Conservation (phyloP, 2,329 filamentous ascomycete genomes). For the Diaporthe ilicicola region DNA sequence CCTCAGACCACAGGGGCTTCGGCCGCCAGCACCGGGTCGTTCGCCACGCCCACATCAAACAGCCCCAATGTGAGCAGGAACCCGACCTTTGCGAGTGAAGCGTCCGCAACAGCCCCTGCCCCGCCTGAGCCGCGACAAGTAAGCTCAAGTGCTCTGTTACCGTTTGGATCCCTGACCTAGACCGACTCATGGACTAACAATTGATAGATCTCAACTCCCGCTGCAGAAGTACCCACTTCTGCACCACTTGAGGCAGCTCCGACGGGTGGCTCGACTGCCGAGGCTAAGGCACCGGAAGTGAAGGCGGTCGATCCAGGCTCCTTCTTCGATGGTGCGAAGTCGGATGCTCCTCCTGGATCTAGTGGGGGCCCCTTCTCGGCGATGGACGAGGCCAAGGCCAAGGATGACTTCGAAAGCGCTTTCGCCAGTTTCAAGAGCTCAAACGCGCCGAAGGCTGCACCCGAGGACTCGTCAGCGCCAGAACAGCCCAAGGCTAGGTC, state of each 20-base stretch:
- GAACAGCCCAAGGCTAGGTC: conserved; percentile 56
- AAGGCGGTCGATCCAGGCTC: conserved; percentile 29
- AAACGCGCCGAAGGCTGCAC: conserved; percentile 52
- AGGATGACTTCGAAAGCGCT: conserved; percentile 85
- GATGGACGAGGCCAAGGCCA: conserved; percentile 67
- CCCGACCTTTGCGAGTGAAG: conserved; percentile 64
- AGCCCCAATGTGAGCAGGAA: conserved; percentile 70
- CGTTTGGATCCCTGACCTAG: conserved; percentile 71
- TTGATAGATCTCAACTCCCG: conserved; percentile 37
- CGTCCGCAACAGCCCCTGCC: conserved; percentile 65
- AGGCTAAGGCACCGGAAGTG: conserved; percentile 23
- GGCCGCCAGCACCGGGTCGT: conserved; percentile 59
- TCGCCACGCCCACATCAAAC: conserved; percentile 61
- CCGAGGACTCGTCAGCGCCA: conserved; percentile 50
- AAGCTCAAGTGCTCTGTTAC: conserved; percentile 74
- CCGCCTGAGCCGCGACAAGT: conserved; percentile 80
- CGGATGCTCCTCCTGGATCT: conserved; percentile 23
- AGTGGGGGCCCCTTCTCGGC: conserved; percentile 60
- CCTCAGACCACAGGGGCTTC: conserved; percentile 67
- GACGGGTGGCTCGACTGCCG: conserved; percentile 36
- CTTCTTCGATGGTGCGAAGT: conserved; percentile 27
- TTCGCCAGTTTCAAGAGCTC: conserved; percentile 77
- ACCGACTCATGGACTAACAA: conserved; percentile 51
- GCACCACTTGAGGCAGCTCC: conserved; percentile 44
- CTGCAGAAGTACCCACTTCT: conserved; percentile 38